phyloP scores from a whole-genome alignment of 2,329 filamentous ascomycete species.

The Amauroascus verrucosus region DNA sequence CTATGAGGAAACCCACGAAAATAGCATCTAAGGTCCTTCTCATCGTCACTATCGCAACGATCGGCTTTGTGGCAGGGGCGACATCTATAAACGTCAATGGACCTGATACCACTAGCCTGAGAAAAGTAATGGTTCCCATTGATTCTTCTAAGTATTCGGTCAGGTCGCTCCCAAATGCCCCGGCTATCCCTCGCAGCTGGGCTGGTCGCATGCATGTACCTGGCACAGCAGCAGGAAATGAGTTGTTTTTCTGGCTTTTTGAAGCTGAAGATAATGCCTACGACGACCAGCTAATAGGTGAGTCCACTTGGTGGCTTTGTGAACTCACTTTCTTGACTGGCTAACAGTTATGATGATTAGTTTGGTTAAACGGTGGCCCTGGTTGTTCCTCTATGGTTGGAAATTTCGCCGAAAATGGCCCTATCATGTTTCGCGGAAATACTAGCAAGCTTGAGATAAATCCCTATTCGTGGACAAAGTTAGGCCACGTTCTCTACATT shows the following conservation, averaged over 20 bases:
- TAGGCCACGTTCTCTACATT: conserved; percentile 30
- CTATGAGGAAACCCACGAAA: background rate
- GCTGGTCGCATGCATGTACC: conserved; percentile 28
- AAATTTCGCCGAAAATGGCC: conserved; percentile 26
- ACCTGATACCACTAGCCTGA: background rate
- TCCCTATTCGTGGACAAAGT: conserved; percentile 16
- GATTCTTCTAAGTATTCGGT: conserved; percentile 15
- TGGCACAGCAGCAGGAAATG: conserved; percentile 21
- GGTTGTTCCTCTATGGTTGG: conserved; percentile 18
- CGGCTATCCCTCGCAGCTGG: conserved; percentile 26
- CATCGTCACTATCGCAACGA: background rate
- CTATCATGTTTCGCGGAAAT: conserved; percentile 26
- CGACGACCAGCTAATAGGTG: conserved; percentile 29
- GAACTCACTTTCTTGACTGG: background rate
- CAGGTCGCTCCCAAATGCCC: conserved; percentile 23
- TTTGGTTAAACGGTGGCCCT: conserved; percentile 17
- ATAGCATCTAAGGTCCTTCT: background rate
- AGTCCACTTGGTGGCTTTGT: conserved; percentile 10
- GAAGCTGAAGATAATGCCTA: conserved; percentile 24
- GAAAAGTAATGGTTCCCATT: background rate
- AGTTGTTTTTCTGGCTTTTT: conserved; percentile 32
- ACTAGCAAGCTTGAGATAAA: conserved; percentile 13
- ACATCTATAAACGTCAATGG: background rate
- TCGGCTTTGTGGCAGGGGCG: background rate
- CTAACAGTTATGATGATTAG: conserved; percentile 3